Base-by-base conservation (phyloP, 352 stramenopile genomes). In the Phytophthora syringae region DNA sequence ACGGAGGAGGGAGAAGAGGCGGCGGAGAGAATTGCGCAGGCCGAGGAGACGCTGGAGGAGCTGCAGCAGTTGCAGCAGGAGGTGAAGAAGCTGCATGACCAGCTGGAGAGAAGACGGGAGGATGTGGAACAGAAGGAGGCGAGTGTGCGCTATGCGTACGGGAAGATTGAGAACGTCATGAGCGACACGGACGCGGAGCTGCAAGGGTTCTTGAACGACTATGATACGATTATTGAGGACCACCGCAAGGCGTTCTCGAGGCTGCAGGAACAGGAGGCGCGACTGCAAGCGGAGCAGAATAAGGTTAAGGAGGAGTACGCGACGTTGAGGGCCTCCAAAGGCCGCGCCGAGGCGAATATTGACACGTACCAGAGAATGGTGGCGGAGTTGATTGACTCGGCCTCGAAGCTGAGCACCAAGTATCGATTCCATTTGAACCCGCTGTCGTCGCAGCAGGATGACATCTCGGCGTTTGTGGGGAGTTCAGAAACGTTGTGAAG, bases 141-240 rank as follows among this genome's bases (percentile, higher is more conserved):
- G 5, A 75, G 55, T 25, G 72, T 84, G 22, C 45, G 77, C 7
- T 34, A 55, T 5, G 67, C 83, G 13, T 79, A 85, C 28, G 20
- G 44, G 4, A 90, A 82, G 39, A 86, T 93, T 42, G 72, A 88
- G 36, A 67, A 87, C 16, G 63, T 88, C 52, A 90, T 94, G 82
- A 92, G 72, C 45, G 86, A 92, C 42, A 69, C 79, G 0, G 81
- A 96, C 40, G 77, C 85, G 11, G 72, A 93, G 30, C 52, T 96
- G 4, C 56, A 80, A 42, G 43, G 20, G 2, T 39, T 92, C 18
- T 39, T 92, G 28, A 77, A 72, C 1, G 79, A 90, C 28, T 89
- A 89, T 39, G 84, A 92, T 6, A 48, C 52, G 2, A 79, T 84
- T 27, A 74, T 92, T 20, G 63, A 74, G 4, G 66, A 83, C 12